Evolutionary conservation across 2,329 filamentous ascomycete genomes (phyloP).

Genomic region (Microdochium paspali): DNA sequence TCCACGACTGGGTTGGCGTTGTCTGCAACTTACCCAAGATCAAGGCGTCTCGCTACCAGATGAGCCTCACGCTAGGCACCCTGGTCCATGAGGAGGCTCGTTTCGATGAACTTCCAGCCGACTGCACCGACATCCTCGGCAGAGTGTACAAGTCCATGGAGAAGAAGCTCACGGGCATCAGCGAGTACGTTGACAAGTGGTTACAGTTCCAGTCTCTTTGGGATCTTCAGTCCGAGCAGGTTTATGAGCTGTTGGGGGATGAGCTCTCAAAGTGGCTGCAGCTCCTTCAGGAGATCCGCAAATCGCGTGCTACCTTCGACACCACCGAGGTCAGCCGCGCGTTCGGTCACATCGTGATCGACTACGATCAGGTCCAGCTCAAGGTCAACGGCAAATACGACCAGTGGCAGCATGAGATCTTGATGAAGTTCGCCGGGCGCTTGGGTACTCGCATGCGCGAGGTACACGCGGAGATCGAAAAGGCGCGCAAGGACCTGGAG

Average conservation of each 20-base stretch:
- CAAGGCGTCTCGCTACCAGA: conserved; percentile 91
- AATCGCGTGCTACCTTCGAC: conserved; percentile 92
- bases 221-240: conserved; percentile 93
- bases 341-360: conserved; percentile 90
- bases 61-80: conserved; percentile 57
- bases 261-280: conserved; percentile 90
- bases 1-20: conserved; percentile 88
- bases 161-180: conserved; percentile 69
- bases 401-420: conserved; percentile 97
- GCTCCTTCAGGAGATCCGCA: conserved; percentile 91
- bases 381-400: conserved; percentile 99
- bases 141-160: conserved; percentile 79
- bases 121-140: conserved; percentile 70
- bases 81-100: conserved; percentile 54
- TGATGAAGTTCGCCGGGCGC: conserved; percentile 84
- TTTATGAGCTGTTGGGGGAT: conserved; percentile 86
- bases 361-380: conserved; percentile 97
- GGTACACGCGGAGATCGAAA: conserved; percentile 83
- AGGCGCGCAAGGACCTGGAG: conserved; percentile 83
- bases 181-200: conserved; percentile 92
- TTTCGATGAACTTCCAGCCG: conserved; percentile 76
- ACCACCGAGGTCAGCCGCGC: conserved; percentile 88
- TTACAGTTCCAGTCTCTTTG: conserved; percentile 96
- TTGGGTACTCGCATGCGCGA: conserved; percentile 88
- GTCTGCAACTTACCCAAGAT: conserved; percentile 90